Conservation (phyloP, 768 basidiomycete genomes). For the Tylopilus intermedius region DNA sequence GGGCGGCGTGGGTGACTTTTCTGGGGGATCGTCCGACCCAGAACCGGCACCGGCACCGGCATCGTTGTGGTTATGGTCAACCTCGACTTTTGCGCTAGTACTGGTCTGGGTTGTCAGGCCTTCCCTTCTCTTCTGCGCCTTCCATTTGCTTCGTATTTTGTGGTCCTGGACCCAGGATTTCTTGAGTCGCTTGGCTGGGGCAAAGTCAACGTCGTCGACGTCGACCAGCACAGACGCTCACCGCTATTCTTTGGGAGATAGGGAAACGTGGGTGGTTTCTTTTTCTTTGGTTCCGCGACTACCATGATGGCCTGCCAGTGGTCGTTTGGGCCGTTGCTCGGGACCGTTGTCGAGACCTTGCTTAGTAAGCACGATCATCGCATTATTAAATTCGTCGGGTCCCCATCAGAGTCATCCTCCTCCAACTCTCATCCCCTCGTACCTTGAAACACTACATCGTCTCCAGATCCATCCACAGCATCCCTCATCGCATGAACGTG, state of each 20-base stretch:
- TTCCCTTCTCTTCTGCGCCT: slow-evolving; percentile 56
- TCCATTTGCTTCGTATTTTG: slow-evolving; percentile 79
- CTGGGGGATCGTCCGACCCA: not conserved
- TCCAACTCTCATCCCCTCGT: slow-evolving; percentile 30
- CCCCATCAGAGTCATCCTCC: slow-evolving; percentile 11
- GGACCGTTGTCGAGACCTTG: not conserved
- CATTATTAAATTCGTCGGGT: slow-evolving; percentile 26
- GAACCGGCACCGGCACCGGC: not conserved
- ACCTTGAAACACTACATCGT: slow-evolving; percentile 43
- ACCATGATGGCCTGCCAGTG: not conserved
- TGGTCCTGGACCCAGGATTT: slow-evolving; percentile 71
- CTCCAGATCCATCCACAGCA: slow-evolving; percentile 35
- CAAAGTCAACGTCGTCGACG: slow-evolving; percentile 1
- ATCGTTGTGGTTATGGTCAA: slow-evolving; percentile 1
- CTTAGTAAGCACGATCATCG: slow-evolving; percentile 23
- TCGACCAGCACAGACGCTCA: slow-evolving; percentile 24
- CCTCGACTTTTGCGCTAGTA: slow-evolving; percentile 1
- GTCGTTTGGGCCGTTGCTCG: not conserved
- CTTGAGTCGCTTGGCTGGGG: slow-evolving; percentile 73
- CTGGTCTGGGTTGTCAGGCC: slow-evolving; percentile 24
- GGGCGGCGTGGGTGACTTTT: slow-evolving; percentile 1
- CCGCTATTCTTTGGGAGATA: slow-evolving; percentile 64
- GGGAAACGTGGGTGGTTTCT: slow-evolving; percentile 65
- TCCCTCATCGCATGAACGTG: slow-evolving; percentile 84
- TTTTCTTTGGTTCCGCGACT: slow-evolving; percentile 25